Conservation (phyloP, 495 filamentous ascomycete genomes). For the Hyaloscypha bicolor region DNA sequence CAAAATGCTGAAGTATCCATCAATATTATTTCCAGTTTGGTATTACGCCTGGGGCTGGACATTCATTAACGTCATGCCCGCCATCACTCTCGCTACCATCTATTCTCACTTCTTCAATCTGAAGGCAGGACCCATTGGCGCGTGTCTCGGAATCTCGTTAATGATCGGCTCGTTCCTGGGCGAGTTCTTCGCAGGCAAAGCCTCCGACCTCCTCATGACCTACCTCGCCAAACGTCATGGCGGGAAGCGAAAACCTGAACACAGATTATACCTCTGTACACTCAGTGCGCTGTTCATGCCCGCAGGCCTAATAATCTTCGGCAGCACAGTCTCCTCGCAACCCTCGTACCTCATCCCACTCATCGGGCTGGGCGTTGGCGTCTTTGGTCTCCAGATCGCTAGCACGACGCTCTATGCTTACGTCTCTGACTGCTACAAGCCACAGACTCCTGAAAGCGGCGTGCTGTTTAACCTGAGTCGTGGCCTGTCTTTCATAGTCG, state of each 20-base stretch:
- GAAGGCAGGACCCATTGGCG: slow-evolving; percentile 30
- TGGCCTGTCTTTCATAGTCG: slow-evolving; percentile 32
- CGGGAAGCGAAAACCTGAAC: slow-evolving; percentile 33
- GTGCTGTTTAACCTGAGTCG: slow-evolving; percentile 42
- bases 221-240: slow-evolving; percentile 22
- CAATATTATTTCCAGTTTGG: slow-evolving; percentile 32
- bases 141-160: slow-evolving; percentile 29
- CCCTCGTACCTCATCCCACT: slow-evolving; percentile 22
- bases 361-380: slow-evolving; percentile 39
- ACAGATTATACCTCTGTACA: slow-evolving; percentile 32
- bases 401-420: slow-evolving; percentile 39
- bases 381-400: slow-evolving; percentile 41
- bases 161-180: slow-evolving; percentile 35
- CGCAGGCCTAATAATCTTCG: slow-evolving; percentile 35
- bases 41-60: slow-evolving; percentile 36
- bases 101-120: slow-evolving; percentile 31
- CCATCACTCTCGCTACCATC: slow-evolving; percentile 33
- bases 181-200: slow-evolving; percentile 34
- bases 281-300: slow-evolving; percentile 34
- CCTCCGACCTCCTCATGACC: slow-evolving; percentile 31
- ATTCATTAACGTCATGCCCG: slow-evolving; percentile 36
- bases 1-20: slow-evolving; percentile 35
- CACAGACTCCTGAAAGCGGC: slow-evolving; percentile 41
- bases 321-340: slow-evolving; percentile 34
- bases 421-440: slow-evolving; percentile 44